A percentile compares a stretch with the other conserved stretches of the same genome.
Evolutionary conservation across 176 grass and related monocot genomes (phyloP).

Genomic region (Zizania latifolia): DNA sequence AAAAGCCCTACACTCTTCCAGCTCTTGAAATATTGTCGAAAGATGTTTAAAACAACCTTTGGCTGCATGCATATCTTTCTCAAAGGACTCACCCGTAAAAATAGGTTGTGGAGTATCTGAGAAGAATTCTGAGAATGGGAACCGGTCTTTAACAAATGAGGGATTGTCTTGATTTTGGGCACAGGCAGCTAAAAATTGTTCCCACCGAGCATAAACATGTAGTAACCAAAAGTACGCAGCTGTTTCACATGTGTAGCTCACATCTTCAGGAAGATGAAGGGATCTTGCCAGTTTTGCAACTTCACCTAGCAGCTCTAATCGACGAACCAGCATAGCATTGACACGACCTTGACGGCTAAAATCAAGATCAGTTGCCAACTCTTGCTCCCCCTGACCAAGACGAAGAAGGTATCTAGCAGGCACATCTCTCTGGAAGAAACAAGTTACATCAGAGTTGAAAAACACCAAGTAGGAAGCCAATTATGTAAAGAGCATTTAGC

Average conservation of each 20-base stretch:
- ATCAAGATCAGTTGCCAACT: slow-evolving; percentile 98
- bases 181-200: slow-evolving; percentile 78
- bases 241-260: slow-evolving; percentile 88
- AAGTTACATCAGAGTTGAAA: slow-evolving; percentile 12
- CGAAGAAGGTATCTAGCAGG: slow-evolving; percentile 97
- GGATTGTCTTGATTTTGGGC: slow-evolving; percentile 67
- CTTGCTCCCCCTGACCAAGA: slow-evolving; percentile 95
- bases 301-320: slow-evolving; percentile 80
- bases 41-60: slow-evolving; percentile 93
- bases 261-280: slow-evolving; percentile 79
- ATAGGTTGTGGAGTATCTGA: slow-evolving; percentile 57
- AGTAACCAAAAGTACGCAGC: slow-evolving; percentile 97
- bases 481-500: background rate
- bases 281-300: slow-evolving; percentile 82
- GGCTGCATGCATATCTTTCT: slow-evolving; percentile 93
- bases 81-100: slow-evolving; percentile 82
- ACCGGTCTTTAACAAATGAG: slow-evolving; percentile 65
- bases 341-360: slow-evolving; percentile 98
- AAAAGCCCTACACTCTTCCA: slow-evolving; percentile 98
- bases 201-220: slow-evolving; percentile 94
- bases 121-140: slow-evolving; percentile 85
- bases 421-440: slow-evolving; percentile 77
- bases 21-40: slow-evolving; percentile 90
- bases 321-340: slow-evolving; percentile 88
- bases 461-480: slow-evolving; percentile 16